Conservation (phyloP, 768 basidiomycete species). For the Suillus subaureus region DNA sequence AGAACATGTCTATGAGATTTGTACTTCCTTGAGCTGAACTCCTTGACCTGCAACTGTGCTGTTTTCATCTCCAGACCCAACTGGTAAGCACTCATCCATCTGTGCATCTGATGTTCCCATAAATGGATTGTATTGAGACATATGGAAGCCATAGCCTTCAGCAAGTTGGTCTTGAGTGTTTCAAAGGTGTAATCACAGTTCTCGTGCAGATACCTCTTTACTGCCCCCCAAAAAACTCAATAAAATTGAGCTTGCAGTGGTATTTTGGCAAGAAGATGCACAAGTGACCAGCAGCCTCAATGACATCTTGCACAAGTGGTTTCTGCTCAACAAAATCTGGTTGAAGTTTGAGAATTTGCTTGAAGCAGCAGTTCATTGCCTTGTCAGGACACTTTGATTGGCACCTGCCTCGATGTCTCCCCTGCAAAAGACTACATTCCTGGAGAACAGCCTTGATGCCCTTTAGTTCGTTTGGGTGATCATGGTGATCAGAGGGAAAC, state of each 20-base stretch:
- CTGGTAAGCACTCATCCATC: conserved; percentile 21
- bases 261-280: conserved; percentile 33
- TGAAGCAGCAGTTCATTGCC: conserved; percentile 29
- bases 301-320: conserved; percentile 24
- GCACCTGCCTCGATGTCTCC: conserved; percentile 13
- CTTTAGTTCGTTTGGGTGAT: conserved; percentile 31
- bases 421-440: conserved; percentile 28
- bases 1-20: conserved; percentile 14
- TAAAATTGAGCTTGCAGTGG: conserved; percentile 30
- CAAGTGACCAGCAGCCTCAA: conserved; percentile 29
- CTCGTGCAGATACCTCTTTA: conserved; percentile 26
- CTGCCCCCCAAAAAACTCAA: conserved; percentile 29
- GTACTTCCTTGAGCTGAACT: conserved; percentile 18
- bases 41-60: conserved; percentile 17
- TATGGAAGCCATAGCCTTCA: conserved; percentile 19
- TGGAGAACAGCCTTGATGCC: conserved; percentile 34
- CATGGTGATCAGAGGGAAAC: conserved; percentile 36
- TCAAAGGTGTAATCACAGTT: conserved; percentile 30
- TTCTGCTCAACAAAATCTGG: conserved; percentile 29
- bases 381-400: conserved; percentile 3
- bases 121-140: conserved; percentile 13
- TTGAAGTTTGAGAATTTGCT: conserved; percentile 28
- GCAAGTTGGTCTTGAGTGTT: conserved; percentile 28
- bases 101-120: conserved; percentile 19
- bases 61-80: conserved; percentile 12